These are phyloP conservation scores for Pythium rhizo-oryzae DNA, from an alignment of 352 stramenopile genomes.

Conservation along the genomic window DNA sequence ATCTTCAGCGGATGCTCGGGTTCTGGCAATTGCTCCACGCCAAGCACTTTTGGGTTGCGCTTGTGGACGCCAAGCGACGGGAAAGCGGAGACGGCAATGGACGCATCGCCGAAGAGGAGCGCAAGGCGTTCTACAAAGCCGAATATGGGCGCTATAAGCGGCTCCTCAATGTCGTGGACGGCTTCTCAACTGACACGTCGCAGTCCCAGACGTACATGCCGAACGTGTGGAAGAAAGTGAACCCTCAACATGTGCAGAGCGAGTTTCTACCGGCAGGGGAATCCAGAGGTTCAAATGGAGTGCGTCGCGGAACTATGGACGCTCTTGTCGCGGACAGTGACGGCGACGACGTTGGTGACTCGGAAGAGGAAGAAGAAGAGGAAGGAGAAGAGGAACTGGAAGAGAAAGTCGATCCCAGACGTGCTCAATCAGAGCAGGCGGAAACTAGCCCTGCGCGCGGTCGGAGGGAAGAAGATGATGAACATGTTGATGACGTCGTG, in stretches of 20 bases:
- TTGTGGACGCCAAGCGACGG: conserved; percentile 68
- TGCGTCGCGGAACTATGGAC: conserved; percentile 57
- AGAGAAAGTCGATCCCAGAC: conserved; percentile 2
- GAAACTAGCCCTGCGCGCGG: too few species aligned
- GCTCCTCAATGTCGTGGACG: conserved; percentile 62
- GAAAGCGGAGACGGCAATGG: conserved; percentile 42
- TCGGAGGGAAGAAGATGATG: conserved; percentile 21
- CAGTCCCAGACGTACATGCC: conserved; percentile 38
- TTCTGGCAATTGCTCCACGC: conserved; percentile 85
- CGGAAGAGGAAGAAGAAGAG: conserved; percentile 40
- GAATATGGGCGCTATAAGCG: conserved; percentile 83
- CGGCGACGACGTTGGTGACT: conserved; percentile 28
- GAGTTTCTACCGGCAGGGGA: conserved; percentile 41
- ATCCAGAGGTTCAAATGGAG: not conserved
- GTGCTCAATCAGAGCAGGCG: not conserved
- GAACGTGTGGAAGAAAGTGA: conserved; percentile 75
- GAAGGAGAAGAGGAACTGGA: conserved; percentile 37
- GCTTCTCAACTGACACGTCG: conserved; percentile 60
- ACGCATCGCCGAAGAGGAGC: conserved; percentile 44
- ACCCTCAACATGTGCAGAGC: conserved; percentile 42
- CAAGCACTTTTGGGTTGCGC: conserved; percentile 79
- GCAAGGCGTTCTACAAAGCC: conserved; percentile 51
- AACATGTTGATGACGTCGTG: conserved; percentile 38
- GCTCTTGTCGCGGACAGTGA: conserved; percentile 64
- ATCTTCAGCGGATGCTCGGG: conserved; percentile 55